Evolutionary conservation across 768 basidiomycete species (phyloP).

Genomic region (Phanerodontia chrysosporium): DNA sequence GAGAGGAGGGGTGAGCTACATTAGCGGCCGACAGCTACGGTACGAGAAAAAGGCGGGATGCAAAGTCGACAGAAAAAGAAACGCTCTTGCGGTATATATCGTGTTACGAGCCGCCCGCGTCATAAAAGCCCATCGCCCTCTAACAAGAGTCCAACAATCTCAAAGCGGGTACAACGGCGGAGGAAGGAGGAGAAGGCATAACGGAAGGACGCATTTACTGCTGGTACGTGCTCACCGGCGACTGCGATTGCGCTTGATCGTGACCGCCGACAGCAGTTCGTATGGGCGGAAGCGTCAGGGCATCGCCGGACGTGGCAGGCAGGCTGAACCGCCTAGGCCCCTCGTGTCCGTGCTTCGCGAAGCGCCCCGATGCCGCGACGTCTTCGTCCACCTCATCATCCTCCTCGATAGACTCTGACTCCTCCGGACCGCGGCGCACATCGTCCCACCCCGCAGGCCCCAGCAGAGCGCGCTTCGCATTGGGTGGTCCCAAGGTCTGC

Average conservation of each 20-base stretch:
- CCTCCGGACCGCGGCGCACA: slow-evolving; percentile 17
- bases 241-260: neutral
- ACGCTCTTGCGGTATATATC: neutral
- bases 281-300: slow-evolving; percentile 6
- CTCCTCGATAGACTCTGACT: neutral
- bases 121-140: neutral
- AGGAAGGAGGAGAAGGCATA: neutral
- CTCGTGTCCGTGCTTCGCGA: neutral
- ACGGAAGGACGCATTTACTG: neutral
- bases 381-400: slow-evolving; percentile 6
- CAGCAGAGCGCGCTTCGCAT: slow-evolving; percentile 49
- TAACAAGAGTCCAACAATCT: neutral
- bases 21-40: neutral
- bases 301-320: neutral
- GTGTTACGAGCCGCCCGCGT: neutral
- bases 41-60: neutral
- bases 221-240: slow-evolving; percentile 4
- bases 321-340: slow-evolving; percentile 5
- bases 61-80: neutral
- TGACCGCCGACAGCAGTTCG: neutral
- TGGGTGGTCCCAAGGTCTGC: slow-evolving; percentile 62
- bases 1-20: neutral
- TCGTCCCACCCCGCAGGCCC: slow-evolving; percentile 30
- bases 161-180: neutral
- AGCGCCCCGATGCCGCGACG: neutral